Conservation (phyloP, 2,329 filamentous ascomycete species). For the Blumeria hordei region DNA sequence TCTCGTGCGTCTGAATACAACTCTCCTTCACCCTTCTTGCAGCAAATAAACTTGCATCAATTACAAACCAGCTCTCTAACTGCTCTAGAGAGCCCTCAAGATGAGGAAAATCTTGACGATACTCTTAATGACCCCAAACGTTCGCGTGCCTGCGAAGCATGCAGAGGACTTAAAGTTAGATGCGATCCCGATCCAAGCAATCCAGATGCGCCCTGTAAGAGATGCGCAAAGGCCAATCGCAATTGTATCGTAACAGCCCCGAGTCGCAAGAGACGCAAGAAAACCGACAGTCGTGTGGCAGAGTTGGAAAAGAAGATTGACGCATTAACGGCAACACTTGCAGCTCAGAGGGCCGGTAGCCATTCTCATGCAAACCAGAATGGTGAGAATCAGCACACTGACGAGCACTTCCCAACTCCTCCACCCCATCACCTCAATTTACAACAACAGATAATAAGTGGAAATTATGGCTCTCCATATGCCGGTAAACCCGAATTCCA, state of each 20-base stretch:
- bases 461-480: slow-evolving; percentile 10
- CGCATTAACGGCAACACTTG: slow-evolving; percentile 17
- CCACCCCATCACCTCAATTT: slow-evolving; percentile 3
- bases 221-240: slow-evolving; percentile 18
- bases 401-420: background rate
- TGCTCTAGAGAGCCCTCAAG: slow-evolving; percentile 2
- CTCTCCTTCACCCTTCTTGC: background rate
- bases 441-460: slow-evolving; percentile 15
- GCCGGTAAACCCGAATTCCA: slow-evolving; percentile 7
- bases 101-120: slow-evolving; percentile 5
- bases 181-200: slow-evolving; percentile 17
- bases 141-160: slow-evolving; percentile 19
- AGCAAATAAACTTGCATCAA: background rate
- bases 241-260: slow-evolving; percentile 18
- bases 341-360: slow-evolving; percentile 10
- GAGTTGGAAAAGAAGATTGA: slow-evolving; percentile 21
- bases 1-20: background rate
- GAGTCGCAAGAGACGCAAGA: slow-evolving; percentile 20
- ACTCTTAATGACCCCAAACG: slow-evolving; percentile 13
- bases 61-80: background rate
- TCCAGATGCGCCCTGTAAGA: slow-evolving; percentile 16
- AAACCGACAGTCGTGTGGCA: slow-evolving; percentile 21
- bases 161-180: slow-evolving; percentile 19
- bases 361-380: background rate
- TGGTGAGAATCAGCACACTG: slow-evolving; percentile 1